These are phyloP conservation scores for Botrytis deweyae DNA, from an alignment of 2,329 filamentous ascomycete species.

Conservation along the genomic window DNA sequence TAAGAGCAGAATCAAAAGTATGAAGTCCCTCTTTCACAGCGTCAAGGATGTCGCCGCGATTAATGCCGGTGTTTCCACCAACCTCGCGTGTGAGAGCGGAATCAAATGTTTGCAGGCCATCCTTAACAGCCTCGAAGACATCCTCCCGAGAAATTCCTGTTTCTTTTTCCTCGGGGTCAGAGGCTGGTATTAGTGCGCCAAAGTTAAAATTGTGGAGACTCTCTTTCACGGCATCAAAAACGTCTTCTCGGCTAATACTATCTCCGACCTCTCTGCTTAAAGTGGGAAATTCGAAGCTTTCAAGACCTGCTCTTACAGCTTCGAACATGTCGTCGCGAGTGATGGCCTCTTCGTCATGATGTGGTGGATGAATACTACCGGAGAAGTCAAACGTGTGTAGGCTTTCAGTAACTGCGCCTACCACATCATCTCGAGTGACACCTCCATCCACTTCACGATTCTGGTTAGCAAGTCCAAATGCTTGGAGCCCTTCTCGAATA, in stretches of 20 bases:
- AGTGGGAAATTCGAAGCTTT: conserved; percentile 49
- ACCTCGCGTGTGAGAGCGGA: conserved; percentile 20
- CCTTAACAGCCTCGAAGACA: conserved; percentile 77
- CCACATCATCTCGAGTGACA: conserved; percentile 68
- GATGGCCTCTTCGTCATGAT: conserved; percentile 53
- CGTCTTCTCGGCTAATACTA: conserved; percentile 73
- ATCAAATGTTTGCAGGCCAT: conserved; percentile 46
- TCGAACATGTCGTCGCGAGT: conserved; percentile 63
- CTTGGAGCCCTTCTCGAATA: conserved; percentile 82
- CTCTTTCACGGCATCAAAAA: conserved; percentile 77
- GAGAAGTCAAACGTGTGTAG: conserved; percentile 80
- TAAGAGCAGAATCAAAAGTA: conserved; percentile 44
- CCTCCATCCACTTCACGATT: conserved; percentile 51
- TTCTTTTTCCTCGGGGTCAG: conserved; percentile 49
- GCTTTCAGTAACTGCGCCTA: conserved; percentile 82
- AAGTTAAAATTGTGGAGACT: conserved; percentile 54
- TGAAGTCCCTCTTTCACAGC: conserved; percentile 76
- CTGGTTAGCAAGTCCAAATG: conserved; percentile 63
- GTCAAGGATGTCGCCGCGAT: conserved; percentile 79
- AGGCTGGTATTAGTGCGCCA: conserved; percentile 35
- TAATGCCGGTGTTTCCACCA: conserved; percentile 51
- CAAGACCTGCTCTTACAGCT: conserved; percentile 61
- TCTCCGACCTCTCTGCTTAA: conserved; percentile 41
- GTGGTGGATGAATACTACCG: conserved; percentile 56
- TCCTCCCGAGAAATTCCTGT: conserved; percentile 69